Conservation (phyloP, 1,284 basidiomycete species). For the Ganoderma lucidum region DNA sequence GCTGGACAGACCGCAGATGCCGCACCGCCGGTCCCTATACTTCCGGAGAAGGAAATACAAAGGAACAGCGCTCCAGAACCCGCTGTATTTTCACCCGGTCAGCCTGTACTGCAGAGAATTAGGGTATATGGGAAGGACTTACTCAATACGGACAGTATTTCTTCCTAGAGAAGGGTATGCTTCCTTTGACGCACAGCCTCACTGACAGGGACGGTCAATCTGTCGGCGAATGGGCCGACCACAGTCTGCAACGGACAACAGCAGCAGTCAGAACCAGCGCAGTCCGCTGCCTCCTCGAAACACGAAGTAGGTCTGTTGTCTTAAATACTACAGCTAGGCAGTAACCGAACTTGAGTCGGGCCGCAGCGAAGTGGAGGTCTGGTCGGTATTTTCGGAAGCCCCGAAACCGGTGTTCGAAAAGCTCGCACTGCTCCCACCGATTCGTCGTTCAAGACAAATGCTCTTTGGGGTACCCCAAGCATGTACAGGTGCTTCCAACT, state of each 20-base stretch:
- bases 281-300: background rate
- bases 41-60: background rate
- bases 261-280: no score
- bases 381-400: background rate
- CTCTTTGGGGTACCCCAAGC: background rate
- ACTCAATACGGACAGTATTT: background rate
- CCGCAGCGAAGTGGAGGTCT: background rate
- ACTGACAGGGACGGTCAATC: background rate
- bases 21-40: background rate
- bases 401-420: background rate
- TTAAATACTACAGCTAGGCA: background rate
- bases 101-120: background rate
- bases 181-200: slow-evolving; percentile 1
- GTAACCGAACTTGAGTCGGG: background rate
- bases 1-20: no score
- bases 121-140: background rate
- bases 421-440: background rate
- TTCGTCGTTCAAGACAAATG: background rate
- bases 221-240: background rate
- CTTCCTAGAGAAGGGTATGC: background rate
- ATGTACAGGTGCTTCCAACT: background rate
- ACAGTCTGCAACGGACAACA: no score
- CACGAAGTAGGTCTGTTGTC: background rate
- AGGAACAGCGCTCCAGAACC: background rate
- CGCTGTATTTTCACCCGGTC: background rate